Base-by-base conservation (phyloP, 331 rosid genomes). In the Erythrophleum ivorense region DNA sequence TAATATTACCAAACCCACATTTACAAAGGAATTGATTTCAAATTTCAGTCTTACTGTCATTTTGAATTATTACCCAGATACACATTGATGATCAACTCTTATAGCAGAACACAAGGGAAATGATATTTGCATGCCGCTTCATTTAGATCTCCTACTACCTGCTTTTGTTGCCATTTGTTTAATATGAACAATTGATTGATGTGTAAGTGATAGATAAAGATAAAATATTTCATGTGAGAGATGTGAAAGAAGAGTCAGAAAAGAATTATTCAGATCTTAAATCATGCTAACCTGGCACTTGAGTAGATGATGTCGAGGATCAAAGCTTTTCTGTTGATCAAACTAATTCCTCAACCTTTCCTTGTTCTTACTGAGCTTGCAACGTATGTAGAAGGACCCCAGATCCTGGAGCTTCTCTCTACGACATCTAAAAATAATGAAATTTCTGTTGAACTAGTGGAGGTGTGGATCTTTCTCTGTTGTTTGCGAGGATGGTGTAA, bases 331-430 rank as follows among this genome's bases (percentile, higher is more conserved):
- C 70, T 36, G 10, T 19, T 5, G 31, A 34, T 24, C 38, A 29
- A 29, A 31, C 68, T 62, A 62, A 14, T 31, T 62, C 43, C 41
- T 57, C 53, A 57, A 16, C 13, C 63, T 31, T 74, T 15, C 55
- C 52, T 19, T 75, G 55, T 45, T 21, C 45, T 75, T 24, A 31
- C 43, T 41, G 69, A 81, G 49, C 40, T 80, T 24, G 16, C 58
- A 64, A 24, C 38, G 8, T 29, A 34, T 34, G 49, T 49, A 33
- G 21, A 63, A 29, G 40, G 45, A 41, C 58, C 36, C 24, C 49
- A 49, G 73, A 63, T 73, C 72, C 46, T 50, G n/a, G 21, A n/a
- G 67, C 46, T 70, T 24, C 59, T 53, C 36, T 48, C 59, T 36
- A 40, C 11, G 9, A 5, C 45, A 31, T 31, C 36, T 55, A 14